Conservation (phyloP, 768 basidiomycete genomes). For the Tremella mesenterica region DNA sequence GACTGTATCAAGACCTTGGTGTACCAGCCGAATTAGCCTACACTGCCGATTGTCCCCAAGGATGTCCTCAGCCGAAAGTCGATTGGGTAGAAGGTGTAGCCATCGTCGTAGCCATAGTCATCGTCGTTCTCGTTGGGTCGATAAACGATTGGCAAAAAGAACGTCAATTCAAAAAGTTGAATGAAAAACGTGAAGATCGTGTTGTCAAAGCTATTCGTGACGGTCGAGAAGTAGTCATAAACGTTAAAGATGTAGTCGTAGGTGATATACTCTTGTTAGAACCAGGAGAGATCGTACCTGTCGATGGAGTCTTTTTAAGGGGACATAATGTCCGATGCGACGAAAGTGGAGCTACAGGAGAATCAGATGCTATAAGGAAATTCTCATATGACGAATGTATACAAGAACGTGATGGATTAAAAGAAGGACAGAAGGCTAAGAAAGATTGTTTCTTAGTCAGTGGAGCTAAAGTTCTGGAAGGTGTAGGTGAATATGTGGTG, state of each 20-base stretch:
- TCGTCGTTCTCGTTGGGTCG: constrained; percentile 70
- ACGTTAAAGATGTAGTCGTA: constrained; percentile 74
- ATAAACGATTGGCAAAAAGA: constrained; percentile 99
- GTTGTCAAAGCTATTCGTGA: constrained; percentile 75
- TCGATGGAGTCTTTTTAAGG: constrained; percentile 84
- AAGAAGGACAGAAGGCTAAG: constrained; percentile 50
- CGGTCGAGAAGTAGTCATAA: constrained; percentile 58
- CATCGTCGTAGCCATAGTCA: constrained; percentile 50
- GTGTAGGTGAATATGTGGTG: constrained; percentile 84
- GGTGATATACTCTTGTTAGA: constrained; percentile 87
- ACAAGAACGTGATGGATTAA: constrained; percentile 47
- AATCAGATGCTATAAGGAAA: constrained; percentile 92
- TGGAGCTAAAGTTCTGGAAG: constrained; percentile 88
- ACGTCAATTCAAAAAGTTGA: constrained; percentile 81
- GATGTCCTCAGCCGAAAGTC: constrained; percentile 59
- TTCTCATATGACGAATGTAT: constrained; percentile 66
- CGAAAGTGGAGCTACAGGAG: constrained; percentile 92
- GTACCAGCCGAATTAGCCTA: constrained; percentile 50
- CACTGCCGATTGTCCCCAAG: constrained; percentile 37
- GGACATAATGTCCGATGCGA: constrained; percentile 94
- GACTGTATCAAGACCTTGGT: constrained; percentile 89
- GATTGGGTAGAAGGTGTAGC: constrained; percentile 88
- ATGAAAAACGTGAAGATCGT: constrained; percentile 92
- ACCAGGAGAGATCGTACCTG: constrained; percentile 91
- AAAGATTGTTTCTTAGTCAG: constrained; percentile 85